Base-by-base conservation (phyloP, 2,329 filamentous ascomycete genomes). In the Phoma herbarum region DNA sequence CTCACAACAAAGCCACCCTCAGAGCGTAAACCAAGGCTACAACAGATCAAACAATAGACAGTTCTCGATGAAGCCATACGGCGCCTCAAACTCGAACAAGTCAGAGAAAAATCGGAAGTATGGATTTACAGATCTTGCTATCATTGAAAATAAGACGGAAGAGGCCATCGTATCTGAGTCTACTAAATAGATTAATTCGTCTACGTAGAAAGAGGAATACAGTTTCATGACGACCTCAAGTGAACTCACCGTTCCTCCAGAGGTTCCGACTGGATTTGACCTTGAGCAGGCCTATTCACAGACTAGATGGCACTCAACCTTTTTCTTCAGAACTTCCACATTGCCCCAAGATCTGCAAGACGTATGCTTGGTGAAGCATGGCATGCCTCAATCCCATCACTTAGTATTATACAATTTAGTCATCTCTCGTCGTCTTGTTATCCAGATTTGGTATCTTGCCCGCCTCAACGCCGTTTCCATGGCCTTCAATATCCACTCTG, bases 401-500 rank as follows among this genome's bases (percentile, higher is more conserved):
- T 28, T 22, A n/a, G 22, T 35, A 7, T 29, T 46, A 20, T 50
- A 51, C 31, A 51, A 9, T 35, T 53, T 29, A 14, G 20, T 59
- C 47, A 14, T 57, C 20, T 28, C 28, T 50, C 45, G 11, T 46
- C 45, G 28, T 18, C 29, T 55, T 47, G 20, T 52, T 37, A 47
- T 43, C 7, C 35, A 52, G 16, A 28, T 25, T 14, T 43, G 51
- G 52, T 52, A 60, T 52, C 42, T 35, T 31, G 9, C 35, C 18
- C 48, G 26, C 39, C 33, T 20, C 16, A 58, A 49, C 42, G 42
- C 48, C 50, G 3, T 29, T 29, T 3, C 23, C 12, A 10, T 28
- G 2, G 16, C 18, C 12, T 26, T 66, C 42, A 79, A 63, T 79
- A 79, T 5, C 78, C 78, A 54, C 77, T 76, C 60, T 79, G 77